Conservation (phyloP, 441 rosid genomes). For the Bruguiera hainesii region DNA sequence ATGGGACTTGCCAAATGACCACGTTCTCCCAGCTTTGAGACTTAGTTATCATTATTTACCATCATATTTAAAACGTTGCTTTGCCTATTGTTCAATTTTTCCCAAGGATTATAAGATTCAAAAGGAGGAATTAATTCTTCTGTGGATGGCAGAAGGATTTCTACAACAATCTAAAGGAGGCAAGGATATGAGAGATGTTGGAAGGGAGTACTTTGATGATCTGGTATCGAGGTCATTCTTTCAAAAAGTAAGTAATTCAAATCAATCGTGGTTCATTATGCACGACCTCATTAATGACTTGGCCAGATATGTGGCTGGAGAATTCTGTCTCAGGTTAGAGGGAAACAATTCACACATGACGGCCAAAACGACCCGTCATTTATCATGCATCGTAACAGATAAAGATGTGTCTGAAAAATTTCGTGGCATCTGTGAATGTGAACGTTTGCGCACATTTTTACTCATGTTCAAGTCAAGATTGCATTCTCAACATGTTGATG, state of each 20-base stretch:
- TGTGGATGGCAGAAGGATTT: conserved; percentile 35
- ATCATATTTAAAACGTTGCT: conserved; percentile 26
- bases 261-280: conserved; percentile 16
- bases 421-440: not conserved
- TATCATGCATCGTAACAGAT: not conserved
- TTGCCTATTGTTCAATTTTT: conserved; percentile 29
- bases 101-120: conserved; percentile 17
- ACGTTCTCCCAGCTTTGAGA: conserved; percentile 20
- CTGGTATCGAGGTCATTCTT: conserved; percentile 24
- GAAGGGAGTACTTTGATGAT: conserved; percentile 19
- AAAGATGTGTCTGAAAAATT: not conserved
- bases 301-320: conserved; percentile 18
- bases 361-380: not conserved
- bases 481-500: not conserved
- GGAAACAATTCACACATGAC: not conserved
- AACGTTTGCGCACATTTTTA: not conserved
- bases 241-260: not conserved
- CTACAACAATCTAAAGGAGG: conserved; percentile 6
- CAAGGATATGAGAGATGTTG: conserved; percentile 14
- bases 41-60: conserved; percentile 26
- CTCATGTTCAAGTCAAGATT: not conserved
- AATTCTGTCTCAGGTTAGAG: conserved; percentile 10
- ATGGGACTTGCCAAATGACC: conserved; percentile 21
- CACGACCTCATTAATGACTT: conserved; percentile 26
- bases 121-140: conserved; percentile 15